phyloP scores from a whole-genome alignment of 768 basidiomycete species.

The Tephrocybe sp. region DNA sequence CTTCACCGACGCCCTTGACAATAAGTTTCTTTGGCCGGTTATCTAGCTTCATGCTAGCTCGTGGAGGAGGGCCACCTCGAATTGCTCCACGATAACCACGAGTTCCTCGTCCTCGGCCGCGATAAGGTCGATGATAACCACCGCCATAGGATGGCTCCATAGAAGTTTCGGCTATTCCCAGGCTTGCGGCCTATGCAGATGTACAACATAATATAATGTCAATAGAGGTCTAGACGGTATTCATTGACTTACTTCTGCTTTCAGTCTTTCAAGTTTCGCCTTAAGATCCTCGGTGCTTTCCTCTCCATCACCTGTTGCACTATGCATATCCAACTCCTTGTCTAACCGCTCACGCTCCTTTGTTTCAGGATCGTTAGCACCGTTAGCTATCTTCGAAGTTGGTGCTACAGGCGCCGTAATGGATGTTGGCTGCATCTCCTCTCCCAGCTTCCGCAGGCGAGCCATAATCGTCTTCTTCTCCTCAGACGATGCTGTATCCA shows the following conservation, averaged over 20 bases:
- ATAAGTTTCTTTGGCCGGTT: slow-evolving; percentile 83
- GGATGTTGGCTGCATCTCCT: slow-evolving; percentile 67
- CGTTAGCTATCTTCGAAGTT: slow-evolving; percentile 24
- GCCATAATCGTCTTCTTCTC: slow-evolving; percentile 83
- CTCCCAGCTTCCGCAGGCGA: slow-evolving; percentile 70
- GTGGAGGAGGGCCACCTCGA: slow-evolving; percentile 61
- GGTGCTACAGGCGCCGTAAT: slow-evolving; percentile 24
- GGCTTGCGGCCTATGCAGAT: slow-evolving; percentile 61
- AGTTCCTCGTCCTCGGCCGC: slow-evolving; percentile 64
- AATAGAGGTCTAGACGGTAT: no score
- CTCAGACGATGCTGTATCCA: slow-evolving; percentile 60
- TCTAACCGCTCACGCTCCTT: slow-evolving; percentile 71
- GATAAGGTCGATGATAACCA: slow-evolving; percentile 65
- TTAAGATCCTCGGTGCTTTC: slow-evolving; percentile 68
- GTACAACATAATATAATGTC: neutral
- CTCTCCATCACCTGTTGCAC: slow-evolving; percentile 41
- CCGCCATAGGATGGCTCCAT: slow-evolving; percentile 36
- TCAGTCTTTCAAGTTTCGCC: slow-evolving; percentile 73
- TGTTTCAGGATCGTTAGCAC: slow-evolving; percentile 45
- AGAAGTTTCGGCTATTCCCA: slow-evolving; percentile 63
- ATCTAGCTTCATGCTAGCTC: slow-evolving; percentile 85
- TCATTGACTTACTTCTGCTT: slow-evolving; percentile 65
- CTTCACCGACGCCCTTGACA: slow-evolving; percentile 62
- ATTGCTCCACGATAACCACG: slow-evolving; percentile 62
- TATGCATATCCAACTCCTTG: slow-evolving; percentile 78